Evolutionary conservation across 1,284 basidiomycete genomes (phyloP), one percentile per base, ranked within the genome.

Genomic region (Cryptococcus hybrid): DNA sequence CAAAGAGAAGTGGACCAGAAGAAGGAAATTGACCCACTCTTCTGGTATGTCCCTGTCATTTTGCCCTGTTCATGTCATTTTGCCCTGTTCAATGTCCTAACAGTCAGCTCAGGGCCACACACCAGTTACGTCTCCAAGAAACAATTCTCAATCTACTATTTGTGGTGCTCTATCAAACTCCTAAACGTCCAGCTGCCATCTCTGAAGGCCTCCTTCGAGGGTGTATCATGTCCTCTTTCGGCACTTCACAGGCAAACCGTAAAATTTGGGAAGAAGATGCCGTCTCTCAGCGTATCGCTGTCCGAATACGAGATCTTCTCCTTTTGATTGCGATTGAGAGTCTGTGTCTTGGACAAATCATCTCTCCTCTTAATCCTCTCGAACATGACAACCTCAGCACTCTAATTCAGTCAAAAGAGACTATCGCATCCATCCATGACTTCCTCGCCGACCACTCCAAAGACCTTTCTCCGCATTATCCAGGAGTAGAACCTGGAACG

Each of bases 51-150:
- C 8, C 5, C 6, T n/a, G 30, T 30, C 11, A 15, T 45, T 15
- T 30, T 44, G 12, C 13, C n/a, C 7, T 9, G 52, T 30, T 30
- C 45, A 11, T n/a, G 30, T 30, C 11, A 15, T 45, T 15, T 30
- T 44, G 12, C 13, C n/a, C 7, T 9, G 52, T 30, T 30, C 45
- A 11, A 24, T 50, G 13, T 38, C 35, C 11, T 11, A 49, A 37
- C 7, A 30, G 15, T 49, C 46, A 35, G 54, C 6, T 30, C 50
- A 75, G 73, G 72, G 65, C 71, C 7, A 67, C 63, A 12, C 64
- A 71, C 34, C 72, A 76, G 56, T 61, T 76, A 5, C 67, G 67
- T 3, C 56, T 69, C 11, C 74, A 76, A 61, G 67, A 68, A 40
- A 57, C 61, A 9, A 50, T 71, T 12, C 65, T 76, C 37, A 68